A percentile compares a stretch with the other conserved stretches of the same genome.
phyloP scores from a whole-genome alignment of 768 basidiomycete genomes.

The Lactifluus volemus region DNA sequence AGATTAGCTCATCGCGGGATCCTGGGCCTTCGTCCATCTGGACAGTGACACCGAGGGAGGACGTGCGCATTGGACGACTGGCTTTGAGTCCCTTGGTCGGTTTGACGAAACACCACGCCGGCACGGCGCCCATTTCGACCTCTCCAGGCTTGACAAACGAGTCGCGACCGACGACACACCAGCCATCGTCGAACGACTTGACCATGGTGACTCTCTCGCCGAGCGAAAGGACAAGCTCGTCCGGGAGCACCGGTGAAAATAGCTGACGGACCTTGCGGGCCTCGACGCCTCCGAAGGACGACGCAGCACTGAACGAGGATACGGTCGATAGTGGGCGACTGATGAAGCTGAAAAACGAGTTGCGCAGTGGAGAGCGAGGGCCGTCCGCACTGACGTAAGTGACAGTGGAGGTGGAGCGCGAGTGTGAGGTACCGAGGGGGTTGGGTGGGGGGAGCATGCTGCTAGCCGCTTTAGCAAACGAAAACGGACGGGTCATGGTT shows the following conservation, averaged over 20 bases:
- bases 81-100: slow-evolving; percentile 49
- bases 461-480: slow-evolving; percentile 34
- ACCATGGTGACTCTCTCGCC: slow-evolving; percentile 58
- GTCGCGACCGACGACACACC: slow-evolving; percentile 65
- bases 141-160: slow-evolving; percentile 29
- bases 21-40: slow-evolving; percentile 35
- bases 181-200: slow-evolving; percentile 66
- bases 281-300: slow-evolving; percentile 19
- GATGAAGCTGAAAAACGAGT: slow-evolving; percentile 12
- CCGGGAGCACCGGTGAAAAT: slow-evolving; percentile 63
- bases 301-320: slow-evolving; percentile 4
- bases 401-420: slow-evolving; percentile 11
- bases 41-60: slow-evolving; percentile 57
- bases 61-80: slow-evolving; percentile 54
- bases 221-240: slow-evolving; percentile 52
- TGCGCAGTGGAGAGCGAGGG: not conserved
- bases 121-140: slow-evolving; percentile 62
- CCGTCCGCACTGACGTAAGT: not conserved
- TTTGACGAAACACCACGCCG: slow-evolving; percentile 69
- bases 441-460: slow-evolving; percentile 13
- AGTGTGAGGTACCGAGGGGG: not conserved
- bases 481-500: slow-evolving; percentile 34
- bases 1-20: slow-evolving; percentile 44
- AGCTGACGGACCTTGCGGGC: slow-evolving; percentile 51
- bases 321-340: slow-evolving; percentile 18